Percentiles rank a stretch among this genome's conserved stretches.
These are phyloP conservation scores for Leishmania arabica DNA, from an alignment of 208 protist genomes.

Conservation along the genomic window DNA sequence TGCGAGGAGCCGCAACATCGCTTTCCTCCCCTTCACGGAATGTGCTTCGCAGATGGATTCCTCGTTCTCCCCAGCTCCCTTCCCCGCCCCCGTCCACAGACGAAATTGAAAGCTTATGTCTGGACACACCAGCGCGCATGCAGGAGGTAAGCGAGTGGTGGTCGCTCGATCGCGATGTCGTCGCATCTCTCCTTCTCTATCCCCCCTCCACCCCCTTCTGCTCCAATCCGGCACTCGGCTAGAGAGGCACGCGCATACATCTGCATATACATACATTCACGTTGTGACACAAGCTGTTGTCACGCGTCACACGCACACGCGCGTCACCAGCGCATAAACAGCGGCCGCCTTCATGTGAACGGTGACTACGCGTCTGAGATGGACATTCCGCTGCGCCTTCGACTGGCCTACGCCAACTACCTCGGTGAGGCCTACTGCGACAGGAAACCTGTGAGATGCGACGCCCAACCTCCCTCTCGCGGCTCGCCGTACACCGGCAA, in stretches of 20 bases:
- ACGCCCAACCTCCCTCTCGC: background rate
- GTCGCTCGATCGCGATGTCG: background rate
- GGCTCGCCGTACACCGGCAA: background rate
- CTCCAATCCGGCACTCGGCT: background rate
- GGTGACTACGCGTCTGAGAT: background rate
- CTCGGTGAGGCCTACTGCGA: constrained; percentile 31
- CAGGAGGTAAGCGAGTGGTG: background rate
- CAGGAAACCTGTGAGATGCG: background rate
- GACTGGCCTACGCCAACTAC: constrained; percentile 37
- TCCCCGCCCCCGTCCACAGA: background rate
- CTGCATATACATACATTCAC: background rate
- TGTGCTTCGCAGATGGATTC: background rate
- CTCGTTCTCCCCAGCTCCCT: background rate
- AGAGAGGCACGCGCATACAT: background rate
- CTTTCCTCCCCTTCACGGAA: background rate
- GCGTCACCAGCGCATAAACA: background rate
- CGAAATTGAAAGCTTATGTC: background rate
- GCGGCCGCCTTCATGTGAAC: background rate
- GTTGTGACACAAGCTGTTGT: background rate
- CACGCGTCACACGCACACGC: background rate
- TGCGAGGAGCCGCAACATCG: background rate
- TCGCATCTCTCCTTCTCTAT: background rate
- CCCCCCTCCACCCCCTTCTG: background rate
- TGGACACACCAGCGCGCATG: background rate
- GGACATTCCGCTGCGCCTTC: constrained; percentile 41